Evolutionary conservation across 306 rosid genomes (phyloP).

Genomic region (Ormosia semicastrata): DNA sequence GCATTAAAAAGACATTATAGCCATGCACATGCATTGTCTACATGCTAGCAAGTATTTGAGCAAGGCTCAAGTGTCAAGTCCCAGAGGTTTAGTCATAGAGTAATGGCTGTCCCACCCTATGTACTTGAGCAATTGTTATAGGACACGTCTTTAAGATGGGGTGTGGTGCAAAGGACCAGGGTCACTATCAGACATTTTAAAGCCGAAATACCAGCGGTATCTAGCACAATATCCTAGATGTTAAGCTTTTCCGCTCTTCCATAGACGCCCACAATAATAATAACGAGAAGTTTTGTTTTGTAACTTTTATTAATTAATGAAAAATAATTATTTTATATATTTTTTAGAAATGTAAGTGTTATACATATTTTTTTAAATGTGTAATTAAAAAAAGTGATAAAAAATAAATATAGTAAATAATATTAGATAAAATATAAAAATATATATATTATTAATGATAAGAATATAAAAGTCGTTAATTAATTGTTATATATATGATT

Average conservation of each 20-base stretch:
- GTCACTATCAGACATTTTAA: conserved; percentile 43
- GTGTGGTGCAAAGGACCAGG: not conserved
- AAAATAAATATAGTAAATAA: no score
- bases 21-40: conserved; percentile 37
- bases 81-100: not conserved
- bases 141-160: conserved; percentile 8
- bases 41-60: conserved; percentile 12
- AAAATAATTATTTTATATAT: no score
- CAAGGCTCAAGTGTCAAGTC: conserved; percentile 29
- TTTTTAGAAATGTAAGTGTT: no score
- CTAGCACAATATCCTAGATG: conserved; percentile 43
- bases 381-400: no score
- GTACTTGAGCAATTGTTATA: conserved; percentile 31
- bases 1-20: conserved; percentile 28
- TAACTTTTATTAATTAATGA: conserved; percentile 18
- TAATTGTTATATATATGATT: not conserved
- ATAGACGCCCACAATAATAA: conserved; percentile 63
- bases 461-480: no score
- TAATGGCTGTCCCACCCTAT: conserved; percentile 30
- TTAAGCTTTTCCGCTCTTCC: conserved; percentile 43
- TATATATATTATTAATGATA: no score
- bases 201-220: conserved; percentile 37
- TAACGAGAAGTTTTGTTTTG: conserved; percentile 15
- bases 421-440: no score
- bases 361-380: no score